Percentiles rank a stretch among this genome's conserved stretches.
Evolutionary conservation across 2,329 filamentous ascomycete genomes (phyloP).

Genomic region (Colletotrichum orbiculare): DNA sequence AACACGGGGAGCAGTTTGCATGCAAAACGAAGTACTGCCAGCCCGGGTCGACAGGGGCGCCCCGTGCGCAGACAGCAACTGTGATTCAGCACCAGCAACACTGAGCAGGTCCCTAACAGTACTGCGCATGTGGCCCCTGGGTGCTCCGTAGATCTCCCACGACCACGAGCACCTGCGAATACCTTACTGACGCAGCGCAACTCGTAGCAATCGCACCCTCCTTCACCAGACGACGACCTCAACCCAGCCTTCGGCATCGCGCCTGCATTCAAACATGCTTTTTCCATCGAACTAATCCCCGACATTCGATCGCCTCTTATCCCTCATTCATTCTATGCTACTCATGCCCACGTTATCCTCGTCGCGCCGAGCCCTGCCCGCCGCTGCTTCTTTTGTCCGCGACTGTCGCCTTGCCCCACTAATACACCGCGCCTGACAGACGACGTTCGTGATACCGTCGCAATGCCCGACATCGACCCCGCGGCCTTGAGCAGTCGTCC

Average conservation of each 20-base stretch:
- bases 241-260: conserved; percentile 51
- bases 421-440: conserved; percentile 20
- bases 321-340: conserved; percentile 51
- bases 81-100: too few species aligned
- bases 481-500: conserved; percentile 75
- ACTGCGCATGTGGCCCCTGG: too few species aligned
- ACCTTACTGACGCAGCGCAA: conserved; percentile 41
- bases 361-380: conserved; percentile 54
- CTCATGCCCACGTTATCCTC: conserved; percentile 55
- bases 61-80: too few species aligned
- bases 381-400: conserved; percentile 54
- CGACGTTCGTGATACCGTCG: conserved; percentile 37
- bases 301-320: conserved; percentile 55
- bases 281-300: conserved; percentile 56
- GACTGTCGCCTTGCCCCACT: conserved; percentile 46
- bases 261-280: conserved; percentile 51
- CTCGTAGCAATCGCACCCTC: conserved; percentile 31
- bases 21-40: too few species aligned
- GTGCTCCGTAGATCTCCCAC: too few species aligned
- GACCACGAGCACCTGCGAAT: conserved; percentile 39
- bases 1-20: too few species aligned
- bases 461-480: conserved; percentile 78
- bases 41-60: too few species aligned
- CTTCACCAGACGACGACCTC: conserved; percentile 38
- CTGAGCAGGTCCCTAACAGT: too few species aligned